A percentile compares a stretch with the other conserved stretches of the same genome.
Evolutionary conservation across 2,329 filamentous ascomycete species (phyloP).

Genomic region (Pseudogymnoascus sp.): DNA sequence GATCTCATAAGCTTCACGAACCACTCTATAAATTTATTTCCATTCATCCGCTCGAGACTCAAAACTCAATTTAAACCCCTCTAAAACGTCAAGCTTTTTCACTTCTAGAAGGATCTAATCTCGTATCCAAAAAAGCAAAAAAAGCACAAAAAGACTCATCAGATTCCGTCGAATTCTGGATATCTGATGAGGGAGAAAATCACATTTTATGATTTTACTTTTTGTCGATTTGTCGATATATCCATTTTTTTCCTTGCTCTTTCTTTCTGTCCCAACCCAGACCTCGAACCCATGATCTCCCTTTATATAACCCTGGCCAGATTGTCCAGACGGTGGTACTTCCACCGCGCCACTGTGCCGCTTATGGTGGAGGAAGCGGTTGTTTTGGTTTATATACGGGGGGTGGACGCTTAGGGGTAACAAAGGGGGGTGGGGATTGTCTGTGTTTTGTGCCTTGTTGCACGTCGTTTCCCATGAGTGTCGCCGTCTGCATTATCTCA

Average conservation of each 20-base stretch:
- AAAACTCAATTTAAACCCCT: neutral
- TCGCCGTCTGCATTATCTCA: too few species aligned
- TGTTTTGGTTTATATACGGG: neutral
- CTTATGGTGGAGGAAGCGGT: neutral
- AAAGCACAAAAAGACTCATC: neutral
- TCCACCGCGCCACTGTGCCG: neutral
- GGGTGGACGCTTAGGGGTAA: too few species aligned
- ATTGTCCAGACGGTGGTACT: neutral
- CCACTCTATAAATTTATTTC: neutral
- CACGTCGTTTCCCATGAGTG: neutral
- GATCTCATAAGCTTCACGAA: neutral
- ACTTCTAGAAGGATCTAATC: neutral
- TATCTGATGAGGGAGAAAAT: neutral
- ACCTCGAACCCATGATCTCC: neutral
- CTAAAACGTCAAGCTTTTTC: too few species aligned
- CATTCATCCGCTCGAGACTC: neutral
- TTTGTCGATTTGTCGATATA: neutral
- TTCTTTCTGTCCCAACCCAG: neutral
- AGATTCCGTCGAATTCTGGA: neutral
- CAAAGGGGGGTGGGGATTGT: too few species aligned
- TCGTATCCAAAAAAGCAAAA: neutral
- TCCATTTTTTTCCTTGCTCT: neutral
- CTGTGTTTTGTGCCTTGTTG: neutral
- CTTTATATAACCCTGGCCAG: neutral
- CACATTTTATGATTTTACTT: neutral